These are phyloP conservation scores for Rutstroemia sp. DNA, from an alignment of 2,329 filamentous ascomycete genomes.

Conservation along the genomic window DNA sequence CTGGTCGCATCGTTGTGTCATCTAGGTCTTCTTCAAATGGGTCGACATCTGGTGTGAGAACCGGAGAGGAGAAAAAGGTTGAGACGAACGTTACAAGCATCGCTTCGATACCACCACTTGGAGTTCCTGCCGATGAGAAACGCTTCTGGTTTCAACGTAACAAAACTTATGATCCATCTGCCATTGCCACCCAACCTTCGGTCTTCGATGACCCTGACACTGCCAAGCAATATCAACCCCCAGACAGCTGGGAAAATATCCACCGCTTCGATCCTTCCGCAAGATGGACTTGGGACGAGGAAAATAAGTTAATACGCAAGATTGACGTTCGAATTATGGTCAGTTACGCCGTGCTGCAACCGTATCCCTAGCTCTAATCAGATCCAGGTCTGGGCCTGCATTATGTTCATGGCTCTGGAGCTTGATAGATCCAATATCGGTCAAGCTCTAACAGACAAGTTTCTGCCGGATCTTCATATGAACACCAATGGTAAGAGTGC, in stretches of 20 bases:
- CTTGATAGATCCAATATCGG: slow-evolving; percentile 52
- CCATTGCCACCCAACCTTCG: slow-evolving; percentile 23
- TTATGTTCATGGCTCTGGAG: slow-evolving; percentile 56
- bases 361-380: no score
- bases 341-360: no score
- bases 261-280: slow-evolving; percentile 33
- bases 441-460: slow-evolving; percentile 54
- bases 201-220: slow-evolving; percentile 21
- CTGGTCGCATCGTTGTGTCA: no score
- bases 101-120: neutral
- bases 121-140: slow-evolving; percentile 14
- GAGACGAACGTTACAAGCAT: no score
- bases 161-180: slow-evolving; percentile 17
- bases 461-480: slow-evolving; percentile 47
- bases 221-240: slow-evolving; percentile 18
- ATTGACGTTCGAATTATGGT: slow-evolving; percentile 29
- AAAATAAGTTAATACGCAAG: slow-evolving; percentile 21
- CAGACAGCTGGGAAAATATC: slow-evolving; percentile 31
- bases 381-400: slow-evolving; percentile 27
- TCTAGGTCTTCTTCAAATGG: no score
- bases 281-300: slow-evolving; percentile 33
- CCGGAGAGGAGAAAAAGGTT: no score
- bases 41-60: no score
- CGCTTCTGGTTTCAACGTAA: slow-evolving; percentile 22
- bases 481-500: slow-evolving; percentile 32